Base-by-base conservation (phyloP, 1,139 yeast genomes). In the Saccharomyces hybrid region DNA sequence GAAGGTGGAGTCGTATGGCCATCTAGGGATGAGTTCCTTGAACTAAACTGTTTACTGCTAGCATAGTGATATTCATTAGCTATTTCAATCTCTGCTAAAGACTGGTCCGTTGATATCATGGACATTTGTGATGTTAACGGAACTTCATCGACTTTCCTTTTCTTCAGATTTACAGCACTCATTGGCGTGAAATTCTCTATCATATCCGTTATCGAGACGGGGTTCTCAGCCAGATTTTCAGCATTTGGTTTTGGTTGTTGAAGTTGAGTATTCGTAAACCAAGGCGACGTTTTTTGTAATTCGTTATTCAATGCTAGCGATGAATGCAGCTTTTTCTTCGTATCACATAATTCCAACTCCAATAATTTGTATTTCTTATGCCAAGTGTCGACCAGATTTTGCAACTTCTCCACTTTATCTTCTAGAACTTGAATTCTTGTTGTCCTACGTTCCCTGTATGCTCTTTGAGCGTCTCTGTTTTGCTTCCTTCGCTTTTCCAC, bases 401-500 rank as follows among this genome's bases (percentile, higher is more conserved):
- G 86, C 42, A 83, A 70, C 71, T 62, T 95, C 74, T 70, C 88
- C 89, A 58, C 96, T 72, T 72, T 75, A 8, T 71, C 78, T 63
- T 83, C 87, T 50, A 83, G 71, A 60, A 80, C 86, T 27, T 76
- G 72, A 4, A 83, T 81, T 49, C 69, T 64, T 19, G 69, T 69
- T 4, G 73, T 72, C 46, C 71, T 65, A 51, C 75, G 64, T 51
- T 71, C 74, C 51, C 75, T 61, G 48, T 90, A 91, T 0, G 97
- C 97, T 55, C 98, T 72, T 73, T 90, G 98, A 2, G 98, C 98
- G 27, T 96, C 97, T 57, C 98, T 77, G 68, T 91, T 91, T 72
- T 91, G 97, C 0, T 96, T 96, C 71, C 90, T 89, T 56, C 97
- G 75, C 66, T 88, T 87, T 38, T 84, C 79, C 1, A 86, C 86